Evolutionary conservation across 768 basidiomycete genomes (phyloP).

Genomic region (Boletus huronensis): DNA sequence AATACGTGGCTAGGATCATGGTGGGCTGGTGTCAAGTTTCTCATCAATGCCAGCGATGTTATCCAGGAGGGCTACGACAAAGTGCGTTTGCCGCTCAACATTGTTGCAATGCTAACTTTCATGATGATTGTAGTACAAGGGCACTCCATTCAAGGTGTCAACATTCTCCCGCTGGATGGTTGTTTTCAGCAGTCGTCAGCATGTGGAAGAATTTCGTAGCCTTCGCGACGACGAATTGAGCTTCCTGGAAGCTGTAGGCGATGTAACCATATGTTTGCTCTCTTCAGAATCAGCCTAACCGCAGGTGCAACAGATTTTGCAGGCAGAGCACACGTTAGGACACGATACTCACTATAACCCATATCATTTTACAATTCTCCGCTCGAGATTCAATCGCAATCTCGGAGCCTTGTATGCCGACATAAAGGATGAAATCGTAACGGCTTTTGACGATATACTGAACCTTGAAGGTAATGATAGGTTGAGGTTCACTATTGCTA

Average conservation of each 20-base stretch:
- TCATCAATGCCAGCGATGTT: constrained; percentile 18
- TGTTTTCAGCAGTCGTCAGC: constrained; percentile 29
- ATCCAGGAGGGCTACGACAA: constrained; percentile 34
- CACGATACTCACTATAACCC: constrained; percentile 24
- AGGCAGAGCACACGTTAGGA: constrained; percentile 38
- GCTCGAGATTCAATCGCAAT: constrained; percentile 35
- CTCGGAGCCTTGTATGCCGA: constrained; percentile 37
- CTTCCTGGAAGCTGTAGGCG: constrained; percentile 24
- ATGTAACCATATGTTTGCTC: neutral
- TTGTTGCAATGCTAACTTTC: neutral
- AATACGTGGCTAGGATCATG: constrained; percentile 29
- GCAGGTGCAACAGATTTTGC: constrained; percentile 28
- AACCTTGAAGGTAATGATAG: constrained; percentile 18
- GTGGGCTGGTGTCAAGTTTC: constrained; percentile 17
- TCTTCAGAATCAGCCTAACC: neutral
- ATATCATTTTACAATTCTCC: constrained; percentile 34
- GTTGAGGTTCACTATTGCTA: neutral
- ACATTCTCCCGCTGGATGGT: constrained; percentile 37
- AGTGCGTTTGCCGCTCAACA: constrained; percentile 7
- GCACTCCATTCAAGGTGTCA: constrained; percentile 31
- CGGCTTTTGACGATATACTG: constrained; percentile 40
- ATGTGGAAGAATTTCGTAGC: constrained; percentile 41
- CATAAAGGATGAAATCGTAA: constrained; percentile 42
- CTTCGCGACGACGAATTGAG: constrained; percentile 41
- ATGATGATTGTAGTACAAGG: constrained; percentile 24